A percentile compares a stretch with the other conserved stretches of the same genome.
Evolutionary conservation across 2,329 filamentous ascomycete genomes (phyloP).

Genomic region (Botrytis hyacinthi): DNA sequence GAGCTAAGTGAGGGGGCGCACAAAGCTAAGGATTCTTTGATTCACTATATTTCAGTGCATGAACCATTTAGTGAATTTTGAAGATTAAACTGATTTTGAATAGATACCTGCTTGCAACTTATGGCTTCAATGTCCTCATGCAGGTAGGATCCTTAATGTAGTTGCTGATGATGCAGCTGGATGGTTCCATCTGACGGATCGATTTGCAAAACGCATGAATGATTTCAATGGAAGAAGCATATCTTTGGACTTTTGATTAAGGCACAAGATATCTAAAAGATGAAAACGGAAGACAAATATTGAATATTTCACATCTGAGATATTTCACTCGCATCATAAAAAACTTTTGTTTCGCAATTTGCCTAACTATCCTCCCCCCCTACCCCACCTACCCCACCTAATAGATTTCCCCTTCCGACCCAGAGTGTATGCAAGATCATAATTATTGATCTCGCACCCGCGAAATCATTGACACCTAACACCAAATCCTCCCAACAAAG

Average conservation of each 20-base stretch:
- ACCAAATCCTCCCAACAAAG: too few relatives aligned
- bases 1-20: too few relatives aligned
- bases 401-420: too few relatives aligned
- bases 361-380: not conserved
- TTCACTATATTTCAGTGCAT: not conserved
- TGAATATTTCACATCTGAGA: not conserved
- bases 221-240: too few relatives aligned
- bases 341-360: not conserved
- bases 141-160: not conserved
- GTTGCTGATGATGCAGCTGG: not conserved
- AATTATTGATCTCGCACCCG: too few relatives aligned
- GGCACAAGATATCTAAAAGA: not conserved
- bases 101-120: not conserved
- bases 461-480: too few relatives aligned
- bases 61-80: not conserved
- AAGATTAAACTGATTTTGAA: not conserved
- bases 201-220: not conserved
- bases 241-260: not conserved
- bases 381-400: too few relatives aligned
- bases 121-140: not conserved
- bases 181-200: not conserved
- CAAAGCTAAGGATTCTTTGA: not conserved
- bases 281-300: not conserved
- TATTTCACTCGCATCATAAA: not conserved
- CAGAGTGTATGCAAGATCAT: too few relatives aligned